phyloP scores from a whole-genome alignment of 805 yeast genomes.

The Candida easanensis region DNA sequence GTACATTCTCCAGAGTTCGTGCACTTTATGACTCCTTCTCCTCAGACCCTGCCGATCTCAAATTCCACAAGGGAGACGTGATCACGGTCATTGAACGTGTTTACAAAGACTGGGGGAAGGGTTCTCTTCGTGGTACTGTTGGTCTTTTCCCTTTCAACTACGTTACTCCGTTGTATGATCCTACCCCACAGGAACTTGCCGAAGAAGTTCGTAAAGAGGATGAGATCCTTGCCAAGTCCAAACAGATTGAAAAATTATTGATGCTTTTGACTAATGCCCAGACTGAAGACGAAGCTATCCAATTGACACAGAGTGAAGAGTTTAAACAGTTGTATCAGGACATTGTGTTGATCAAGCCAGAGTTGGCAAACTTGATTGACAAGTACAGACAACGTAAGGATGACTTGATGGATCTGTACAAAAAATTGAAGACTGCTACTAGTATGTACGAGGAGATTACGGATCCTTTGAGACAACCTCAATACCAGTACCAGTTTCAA shows the following conservation, averaged over 20 bases:
- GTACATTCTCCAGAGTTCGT: conserved; percentile 59
- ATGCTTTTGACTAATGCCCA: conserved; percentile 44
- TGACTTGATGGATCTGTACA: conserved; percentile 69
- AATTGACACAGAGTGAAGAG: conserved; percentile 54
- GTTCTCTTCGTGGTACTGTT: conserved; percentile 71
- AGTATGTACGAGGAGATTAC: conserved; percentile 65
- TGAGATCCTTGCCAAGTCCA: conserved; percentile 48
- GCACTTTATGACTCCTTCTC: conserved; percentile 83
- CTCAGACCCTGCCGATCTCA: conserved; percentile 80
- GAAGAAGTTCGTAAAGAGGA: conserved; percentile 50
- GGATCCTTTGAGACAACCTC: conserved; percentile 39
- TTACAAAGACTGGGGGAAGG: conserved; percentile 95
- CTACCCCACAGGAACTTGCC: conserved; percentile 56
- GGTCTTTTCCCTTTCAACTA: conserved; percentile 94
- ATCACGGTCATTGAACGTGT: conserved; percentile 85
- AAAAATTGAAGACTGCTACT: conserved; percentile 67
- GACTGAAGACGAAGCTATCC: conserved; percentile 27
- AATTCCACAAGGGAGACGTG: conserved; percentile 83
- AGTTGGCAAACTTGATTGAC: conserved; percentile 71
- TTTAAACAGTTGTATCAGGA: conserved; percentile 72
- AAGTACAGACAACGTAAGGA: conserved; percentile 74
- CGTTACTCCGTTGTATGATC: conserved; percentile 73
- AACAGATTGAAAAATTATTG: conserved; percentile 68
- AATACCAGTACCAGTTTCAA: conserved; percentile 13
- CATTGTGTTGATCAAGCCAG: conserved; percentile 69